Conservation (phyloP, 148 eudicot species). For the Rhododendron williamsianum region DNA sequence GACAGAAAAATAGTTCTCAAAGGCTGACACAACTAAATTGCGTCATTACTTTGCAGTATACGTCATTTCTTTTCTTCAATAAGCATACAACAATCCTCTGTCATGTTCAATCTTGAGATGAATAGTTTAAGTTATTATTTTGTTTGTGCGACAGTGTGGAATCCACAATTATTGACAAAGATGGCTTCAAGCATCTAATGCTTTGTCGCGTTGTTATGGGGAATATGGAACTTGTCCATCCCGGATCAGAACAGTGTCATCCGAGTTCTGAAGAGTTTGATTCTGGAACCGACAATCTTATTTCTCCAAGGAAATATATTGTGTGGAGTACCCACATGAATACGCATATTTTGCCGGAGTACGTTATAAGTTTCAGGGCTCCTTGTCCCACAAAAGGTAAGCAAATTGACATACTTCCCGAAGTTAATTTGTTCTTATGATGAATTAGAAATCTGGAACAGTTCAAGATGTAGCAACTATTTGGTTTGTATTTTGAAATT, state of each 20-base stretch:
- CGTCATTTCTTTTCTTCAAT: neutral
- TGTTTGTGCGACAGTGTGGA: slow-evolving; percentile 35
- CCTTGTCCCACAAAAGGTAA: slow-evolving; percentile 25
- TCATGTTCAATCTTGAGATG: neutral
- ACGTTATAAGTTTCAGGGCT: slow-evolving; percentile 48
- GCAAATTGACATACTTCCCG: neutral
- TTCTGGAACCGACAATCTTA: slow-evolving; percentile 43
- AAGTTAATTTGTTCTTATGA: neutral
- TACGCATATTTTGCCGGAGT: slow-evolving; percentile 70
- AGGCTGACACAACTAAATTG: neutral
- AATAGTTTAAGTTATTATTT: neutral
- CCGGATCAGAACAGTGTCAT: slow-evolving; percentile 38
- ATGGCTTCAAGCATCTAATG: slow-evolving; percentile 54
- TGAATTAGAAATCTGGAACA: neutral
- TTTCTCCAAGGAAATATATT: slow-evolving; percentile 40
- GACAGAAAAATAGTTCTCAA: neutral
- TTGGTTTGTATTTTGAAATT: neutral
- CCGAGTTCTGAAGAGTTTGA: slow-evolving; percentile 48
- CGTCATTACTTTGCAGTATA: neutral
- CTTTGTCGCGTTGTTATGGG: slow-evolving; percentile 70
- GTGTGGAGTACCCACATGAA: slow-evolving; percentile 61
- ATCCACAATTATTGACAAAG: slow-evolving; percentile 36
- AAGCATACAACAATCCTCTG: neutral
- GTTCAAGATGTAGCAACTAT: neutral
- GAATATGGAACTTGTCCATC: slow-evolving; percentile 27